Percentiles rank a stretch among this genome's conserved stretches.
Conservation (phyloP, 2,329 filamentous ascomycete genomes). For the Rutstroemia sydowiana region DNA sequence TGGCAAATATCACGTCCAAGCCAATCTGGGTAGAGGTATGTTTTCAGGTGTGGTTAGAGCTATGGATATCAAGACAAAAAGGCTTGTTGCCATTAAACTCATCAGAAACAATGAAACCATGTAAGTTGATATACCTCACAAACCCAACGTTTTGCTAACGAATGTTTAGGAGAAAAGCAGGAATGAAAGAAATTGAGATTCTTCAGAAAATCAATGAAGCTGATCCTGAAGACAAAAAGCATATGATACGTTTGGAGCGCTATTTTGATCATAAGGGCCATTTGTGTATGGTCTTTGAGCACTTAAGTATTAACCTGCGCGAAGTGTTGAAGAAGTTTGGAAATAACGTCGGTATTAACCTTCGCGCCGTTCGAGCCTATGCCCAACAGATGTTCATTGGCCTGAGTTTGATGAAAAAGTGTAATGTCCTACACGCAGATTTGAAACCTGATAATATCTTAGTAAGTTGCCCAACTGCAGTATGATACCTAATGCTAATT, state of each 20-base stretch:
- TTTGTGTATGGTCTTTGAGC: slow-evolving; percentile 95
- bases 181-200: slow-evolving; percentile 90
- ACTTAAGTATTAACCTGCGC: slow-evolving; percentile 84
- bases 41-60: slow-evolving; percentile 95
- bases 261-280: slow-evolving; percentile 93
- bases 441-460: slow-evolving; percentile 97
- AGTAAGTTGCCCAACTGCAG: slow-evolving; percentile 18
- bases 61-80: slow-evolving; percentile 64
- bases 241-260: slow-evolving; percentile 80
- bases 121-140: slow-evolving; percentile 32
- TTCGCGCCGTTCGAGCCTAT: slow-evolving; percentile 80
- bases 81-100: slow-evolving; percentile 91
- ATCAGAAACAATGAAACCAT: slow-evolving; percentile 95
- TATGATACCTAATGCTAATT: slow-evolving; percentile 12
- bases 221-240: slow-evolving; percentile 83
- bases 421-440: slow-evolving; percentile 91
- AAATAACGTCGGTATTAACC: slow-evolving; percentile 85
- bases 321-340: slow-evolving; percentile 95
- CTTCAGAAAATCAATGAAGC: slow-evolving; percentile 77
- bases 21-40: slow-evolving; percentile 85
- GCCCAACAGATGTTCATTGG: slow-evolving; percentile 92
- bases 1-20: slow-evolving; percentile 80
- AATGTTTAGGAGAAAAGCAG: slow-evolving; percentile 61
- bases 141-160: slow-evolving; percentile 20
- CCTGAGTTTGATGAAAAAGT: slow-evolving; percentile 79